A percentile compares a stretch with the other conserved stretches of the same genome.
phyloP scores from a whole-genome alignment of 768 basidiomycete genomes.

The Suillus spraguei region DNA sequence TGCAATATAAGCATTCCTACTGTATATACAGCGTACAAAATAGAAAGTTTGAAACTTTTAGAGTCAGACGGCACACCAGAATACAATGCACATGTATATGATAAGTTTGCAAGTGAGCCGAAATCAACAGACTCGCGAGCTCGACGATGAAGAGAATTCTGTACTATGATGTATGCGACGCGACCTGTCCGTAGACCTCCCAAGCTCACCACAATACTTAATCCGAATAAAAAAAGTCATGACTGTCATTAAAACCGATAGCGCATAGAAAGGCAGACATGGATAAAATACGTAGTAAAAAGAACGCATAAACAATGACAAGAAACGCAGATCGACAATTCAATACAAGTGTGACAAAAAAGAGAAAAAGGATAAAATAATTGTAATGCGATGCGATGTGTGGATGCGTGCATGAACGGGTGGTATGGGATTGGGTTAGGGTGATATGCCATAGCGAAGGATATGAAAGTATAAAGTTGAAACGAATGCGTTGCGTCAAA shows the following conservation, averaged over 20 bases:
- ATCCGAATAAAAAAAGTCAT: slow-evolving; percentile 2
- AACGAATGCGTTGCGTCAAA: slow-evolving; percentile 4
- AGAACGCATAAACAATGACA: slow-evolving; percentile 29
- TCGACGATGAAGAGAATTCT: no score
- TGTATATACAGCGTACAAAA: no score
- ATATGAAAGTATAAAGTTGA: neutral
- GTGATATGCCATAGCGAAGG: slow-evolving; percentile 7
- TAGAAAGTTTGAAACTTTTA: no score
- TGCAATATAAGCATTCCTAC: no score
- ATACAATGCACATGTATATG: no score
- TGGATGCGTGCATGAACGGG: slow-evolving; percentile 9
- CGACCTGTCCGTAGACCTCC: no score
- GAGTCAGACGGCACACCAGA: no score
- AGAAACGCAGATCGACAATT: neutral
- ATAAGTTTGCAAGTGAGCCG: no score
- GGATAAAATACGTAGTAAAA: slow-evolving; percentile 21
- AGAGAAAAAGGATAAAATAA: slow-evolving; percentile 5
- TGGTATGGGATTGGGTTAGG: slow-evolving; percentile 1
- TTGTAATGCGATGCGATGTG: slow-evolving; percentile 9
- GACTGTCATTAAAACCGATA: slow-evolving; percentile 5
- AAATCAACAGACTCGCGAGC: no score
- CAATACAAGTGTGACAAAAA: neutral
- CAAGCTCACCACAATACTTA: no score
- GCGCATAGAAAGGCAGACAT: slow-evolving; percentile 17
- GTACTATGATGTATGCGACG: no score